These are phyloP conservation scores for Anthostomella pinea DNA, from an alignment of 2,329 filamentous ascomycete species.

Conservation along the genomic window DNA sequence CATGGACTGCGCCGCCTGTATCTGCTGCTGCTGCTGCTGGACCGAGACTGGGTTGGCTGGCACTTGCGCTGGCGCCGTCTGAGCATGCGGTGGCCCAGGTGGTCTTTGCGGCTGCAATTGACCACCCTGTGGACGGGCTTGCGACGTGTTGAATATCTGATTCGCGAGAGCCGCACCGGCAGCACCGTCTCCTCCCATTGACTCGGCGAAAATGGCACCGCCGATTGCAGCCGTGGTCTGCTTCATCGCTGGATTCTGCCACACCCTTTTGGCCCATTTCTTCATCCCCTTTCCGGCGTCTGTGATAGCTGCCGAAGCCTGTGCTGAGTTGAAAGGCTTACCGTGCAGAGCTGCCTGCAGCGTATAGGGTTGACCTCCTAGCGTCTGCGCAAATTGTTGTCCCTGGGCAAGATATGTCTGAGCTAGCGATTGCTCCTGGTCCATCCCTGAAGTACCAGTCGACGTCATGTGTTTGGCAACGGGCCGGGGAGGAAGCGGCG, in stretches of 20 bases:
- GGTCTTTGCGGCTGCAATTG: conserved; percentile 6
- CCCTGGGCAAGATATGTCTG: conserved; percentile 11
- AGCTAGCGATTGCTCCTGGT: conserved; percentile 4
- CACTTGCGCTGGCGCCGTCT: conserved; percentile 16
- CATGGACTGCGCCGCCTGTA: conserved; percentile 6
- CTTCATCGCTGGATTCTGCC: conserved; percentile 24
- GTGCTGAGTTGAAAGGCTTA: conserved; percentile 22
- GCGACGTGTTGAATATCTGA: conserved; percentile 12
- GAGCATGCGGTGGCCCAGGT: conserved; percentile 7
- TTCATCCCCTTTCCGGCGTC: conserved; percentile 29
- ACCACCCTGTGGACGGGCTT: conserved; percentile 9
- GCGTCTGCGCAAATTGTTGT: conserved; percentile 4
- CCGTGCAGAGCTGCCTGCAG: conserved; percentile 7
- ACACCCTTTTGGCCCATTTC: conserved; percentile 31
- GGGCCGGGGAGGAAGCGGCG: too few species aligned
- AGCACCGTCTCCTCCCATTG: conserved; percentile 14
- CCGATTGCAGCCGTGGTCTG: conserved; percentile 23
- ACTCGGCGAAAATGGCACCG: conserved; percentile 22
- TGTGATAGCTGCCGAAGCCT: conserved; percentile 18
- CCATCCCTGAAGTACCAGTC: too few species aligned
- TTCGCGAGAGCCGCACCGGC: conserved; percentile 16
- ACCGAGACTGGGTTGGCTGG: conserved; percentile 1
- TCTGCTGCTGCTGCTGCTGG: not conserved
- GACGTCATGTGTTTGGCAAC: too few species aligned
- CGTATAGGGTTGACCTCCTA: conserved; percentile 2